phyloP scores from a whole-genome alignment of 306 rosid species.

The Prunus mongolica region DNA sequence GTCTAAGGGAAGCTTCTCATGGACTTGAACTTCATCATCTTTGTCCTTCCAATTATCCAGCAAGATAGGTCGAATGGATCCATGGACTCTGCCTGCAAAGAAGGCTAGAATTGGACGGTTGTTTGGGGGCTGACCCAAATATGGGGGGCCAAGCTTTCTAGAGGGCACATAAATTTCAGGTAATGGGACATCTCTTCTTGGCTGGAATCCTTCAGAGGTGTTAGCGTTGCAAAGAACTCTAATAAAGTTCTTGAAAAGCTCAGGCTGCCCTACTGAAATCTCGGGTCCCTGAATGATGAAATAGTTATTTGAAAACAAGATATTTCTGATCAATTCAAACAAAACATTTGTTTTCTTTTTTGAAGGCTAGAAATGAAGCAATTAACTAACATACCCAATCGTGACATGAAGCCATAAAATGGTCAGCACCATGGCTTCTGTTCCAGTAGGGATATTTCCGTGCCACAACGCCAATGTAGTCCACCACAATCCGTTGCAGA shows the following conservation, averaged over 20 bases:
- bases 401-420: constrained; percentile 55
- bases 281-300: constrained; percentile 47
- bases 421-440: constrained; percentile 49
- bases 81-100: constrained; percentile 72
- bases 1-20: constrained; percentile 49
- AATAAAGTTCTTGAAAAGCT: constrained; percentile 53
- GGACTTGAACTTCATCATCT: constrained; percentile 53
- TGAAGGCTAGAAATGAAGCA: too few species aligned
- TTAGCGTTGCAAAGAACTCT: constrained; percentile 76
- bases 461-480: constrained; percentile 37
- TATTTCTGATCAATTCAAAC: too few species aligned
- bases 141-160: constrained; percentile 45
- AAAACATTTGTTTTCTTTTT: too few species aligned
- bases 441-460: constrained; percentile 46
- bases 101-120: constrained; percentile 49
- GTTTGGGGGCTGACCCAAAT: constrained; percentile 26
- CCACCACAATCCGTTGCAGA: constrained; percentile 38
- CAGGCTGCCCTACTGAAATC: constrained; percentile 44
- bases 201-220: constrained; percentile 64
- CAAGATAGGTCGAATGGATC: constrained; percentile 47
- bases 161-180: constrained; percentile 61
- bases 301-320: too few species aligned
- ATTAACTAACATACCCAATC: constrained; percentile 40
- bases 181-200: constrained; percentile 53
- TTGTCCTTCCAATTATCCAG: constrained; percentile 61